These are phyloP conservation scores for Noccaea bulbosa DNA, from an alignment of 345 rosid genomes.

Conservation along the genomic window DNA sequence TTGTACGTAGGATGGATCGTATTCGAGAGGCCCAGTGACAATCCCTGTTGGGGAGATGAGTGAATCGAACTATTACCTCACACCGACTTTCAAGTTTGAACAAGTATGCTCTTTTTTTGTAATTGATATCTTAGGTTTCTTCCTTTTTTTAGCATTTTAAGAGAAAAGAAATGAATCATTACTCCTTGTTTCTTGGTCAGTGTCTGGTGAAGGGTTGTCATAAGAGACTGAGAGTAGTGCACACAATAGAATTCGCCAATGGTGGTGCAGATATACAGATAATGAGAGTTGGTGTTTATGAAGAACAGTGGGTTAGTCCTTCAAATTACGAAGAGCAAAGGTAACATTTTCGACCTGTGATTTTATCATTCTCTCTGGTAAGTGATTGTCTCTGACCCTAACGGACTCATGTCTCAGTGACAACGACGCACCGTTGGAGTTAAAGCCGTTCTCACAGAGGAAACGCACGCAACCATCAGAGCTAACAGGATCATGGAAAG, in stretches of 20 bases:
- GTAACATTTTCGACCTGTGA: constrained; percentile 41
- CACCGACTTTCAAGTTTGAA: constrained; percentile 86
- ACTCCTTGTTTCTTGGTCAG: constrained; percentile 39
- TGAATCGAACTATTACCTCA: constrained; percentile 63
- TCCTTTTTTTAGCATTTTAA: neutral
- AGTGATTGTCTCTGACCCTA: constrained; percentile 23
- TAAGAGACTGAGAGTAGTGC: constrained; percentile 88
- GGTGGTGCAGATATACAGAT: constrained; percentile 87
- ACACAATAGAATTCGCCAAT: constrained; percentile 76
- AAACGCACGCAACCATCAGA: constrained; percentile 73
- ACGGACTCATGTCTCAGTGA: constrained; percentile 31
- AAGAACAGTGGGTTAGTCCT: constrained; percentile 89
- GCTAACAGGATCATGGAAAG: constrained; percentile 91
- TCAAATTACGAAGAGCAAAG: constrained; percentile 61
- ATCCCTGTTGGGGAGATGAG: constrained; percentile 69
- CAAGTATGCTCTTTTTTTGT: constrained; percentile 47
- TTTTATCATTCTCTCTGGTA: constrained; percentile 1
- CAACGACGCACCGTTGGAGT: constrained; percentile 62
- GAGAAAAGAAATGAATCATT: neutral
- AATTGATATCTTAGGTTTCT: neutral
- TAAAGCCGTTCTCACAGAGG: constrained; percentile 74
- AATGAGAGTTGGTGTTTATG: constrained; percentile 89
- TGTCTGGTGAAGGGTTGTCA: constrained; percentile 98
- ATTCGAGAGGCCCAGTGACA: constrained; percentile 83
- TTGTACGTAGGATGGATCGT: constrained; percentile 80